Conservation (phyloP, 1,139 yeast species). For the Saccharomyces hybrid region DNA sequence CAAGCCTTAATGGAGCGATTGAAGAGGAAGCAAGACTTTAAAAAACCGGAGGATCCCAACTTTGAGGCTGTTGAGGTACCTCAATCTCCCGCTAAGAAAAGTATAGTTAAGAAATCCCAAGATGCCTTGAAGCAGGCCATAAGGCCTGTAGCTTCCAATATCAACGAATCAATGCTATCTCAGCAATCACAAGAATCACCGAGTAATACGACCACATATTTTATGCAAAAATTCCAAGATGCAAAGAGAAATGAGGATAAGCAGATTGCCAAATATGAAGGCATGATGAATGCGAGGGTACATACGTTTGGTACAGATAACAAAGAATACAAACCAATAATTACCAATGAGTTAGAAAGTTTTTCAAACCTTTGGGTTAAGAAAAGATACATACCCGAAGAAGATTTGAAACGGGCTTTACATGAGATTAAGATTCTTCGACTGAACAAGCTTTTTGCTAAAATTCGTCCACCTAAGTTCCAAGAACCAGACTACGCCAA, state of each 20-base stretch:
- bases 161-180: conserved; percentile 1
- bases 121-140: conserved; percentile 8
- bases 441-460: conserved; percentile 50
- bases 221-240: conserved; percentile 27
- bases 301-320: conserved; percentile 31
- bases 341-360: conserved; percentile 32
- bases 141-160: not conserved
- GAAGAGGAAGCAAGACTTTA: conserved; percentile 12
- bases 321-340: conserved; percentile 19
- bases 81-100: conserved; percentile 16
- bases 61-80: conserved; percentile 19
- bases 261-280: conserved; percentile 14
- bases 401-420: conserved; percentile 33
- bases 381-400: conserved; percentile 41
- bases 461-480: conserved; percentile 60
- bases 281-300: conserved; percentile 30
- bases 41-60: conserved; percentile 18
- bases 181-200: not conserved
- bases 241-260: conserved; percentile 20
- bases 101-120: conserved; percentile 5
- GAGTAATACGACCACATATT: conserved; percentile 28
- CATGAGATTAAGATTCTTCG: conserved; percentile 46
- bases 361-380: conserved; percentile 34
- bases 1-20: conserved; percentile 20
- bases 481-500: conserved; percentile 22